Evolutionary conservation across 176 grass and related monocot genomes (phyloP).

Genomic region (Secale cereale): DNA sequence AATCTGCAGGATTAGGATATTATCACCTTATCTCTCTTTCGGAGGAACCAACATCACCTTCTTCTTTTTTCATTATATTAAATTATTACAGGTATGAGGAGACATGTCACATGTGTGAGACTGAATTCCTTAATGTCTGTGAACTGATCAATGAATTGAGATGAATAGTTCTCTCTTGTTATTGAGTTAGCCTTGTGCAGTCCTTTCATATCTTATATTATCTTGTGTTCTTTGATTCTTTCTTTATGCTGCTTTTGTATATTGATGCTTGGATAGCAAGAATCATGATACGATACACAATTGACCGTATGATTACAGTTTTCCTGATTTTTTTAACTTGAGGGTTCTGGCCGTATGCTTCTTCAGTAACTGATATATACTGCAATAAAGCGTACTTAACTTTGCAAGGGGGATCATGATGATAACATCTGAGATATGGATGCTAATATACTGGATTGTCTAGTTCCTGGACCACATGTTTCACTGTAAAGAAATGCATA

Average conservation of each 20-base stretch:
- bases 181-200: not conserved
- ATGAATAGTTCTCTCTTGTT: conserved; percentile 3
- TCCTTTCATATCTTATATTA: too few species aligned
- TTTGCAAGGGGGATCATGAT: conserved; percentile 16
- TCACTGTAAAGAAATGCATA: too few species aligned
- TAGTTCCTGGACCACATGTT: not conserved
- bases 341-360: conserved; percentile 5
- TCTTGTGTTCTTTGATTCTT: too few species aligned
- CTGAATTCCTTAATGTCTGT: not conserved
- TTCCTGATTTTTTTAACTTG: not conserved
- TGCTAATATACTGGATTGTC: not conserved
- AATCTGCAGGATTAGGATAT: not conserved
- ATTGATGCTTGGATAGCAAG: conserved; percentile 17
- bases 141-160: not conserved
- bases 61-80: not conserved
- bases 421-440: not conserved
- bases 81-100: not conserved
- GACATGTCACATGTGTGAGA: not conserved
- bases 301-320: not conserved
- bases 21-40: not conserved
- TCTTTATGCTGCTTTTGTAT: not conserved
- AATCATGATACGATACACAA: not conserved
- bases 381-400: not conserved
- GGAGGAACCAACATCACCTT: not conserved
- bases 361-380: conserved; percentile 2